A percentile compares a stretch with the other conserved stretches of the same genome.
phyloP scores from a whole-genome alignment of 208 protist species.

The Leishmania major region DNA sequence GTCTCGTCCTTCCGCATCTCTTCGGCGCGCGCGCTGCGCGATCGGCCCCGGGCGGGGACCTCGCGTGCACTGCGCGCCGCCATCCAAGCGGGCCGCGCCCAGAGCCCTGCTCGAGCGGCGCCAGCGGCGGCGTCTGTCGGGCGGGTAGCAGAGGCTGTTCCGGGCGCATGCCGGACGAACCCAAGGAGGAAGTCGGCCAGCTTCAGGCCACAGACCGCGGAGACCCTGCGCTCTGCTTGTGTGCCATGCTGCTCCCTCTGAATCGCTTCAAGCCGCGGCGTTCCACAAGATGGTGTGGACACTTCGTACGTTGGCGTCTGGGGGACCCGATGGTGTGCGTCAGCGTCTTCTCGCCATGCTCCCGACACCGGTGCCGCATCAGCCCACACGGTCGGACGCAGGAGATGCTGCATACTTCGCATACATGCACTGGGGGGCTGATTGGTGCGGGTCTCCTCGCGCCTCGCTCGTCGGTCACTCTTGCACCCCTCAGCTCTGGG shows the following conservation, averaged over 20 bases:
- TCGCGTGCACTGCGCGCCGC: background rate
- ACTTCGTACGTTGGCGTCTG: background rate
- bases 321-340: background rate
- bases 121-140: background rate
- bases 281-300: background rate
- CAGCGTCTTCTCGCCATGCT: background rate
- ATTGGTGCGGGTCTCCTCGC: background rate
- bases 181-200: constrained; percentile 2
- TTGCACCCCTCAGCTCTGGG: background rate
- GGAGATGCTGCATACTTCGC: background rate
- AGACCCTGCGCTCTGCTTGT: background rate
- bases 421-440: background rate
- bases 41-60: background rate
- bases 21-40: background rate
- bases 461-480: background rate
- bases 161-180: background rate
- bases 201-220: constrained; percentile 1
- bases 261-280: background rate
- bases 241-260: background rate
- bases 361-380: background rate
- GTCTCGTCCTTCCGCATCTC: background rate
- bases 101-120: background rate
- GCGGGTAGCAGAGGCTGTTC: background rate
- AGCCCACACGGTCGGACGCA: background rate
- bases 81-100: background rate